Evolutionary conservation across 1,284 basidiomycete genomes (phyloP), one percentile per base, ranked within the genome.

Genomic region (Baeospora myosura): DNA sequence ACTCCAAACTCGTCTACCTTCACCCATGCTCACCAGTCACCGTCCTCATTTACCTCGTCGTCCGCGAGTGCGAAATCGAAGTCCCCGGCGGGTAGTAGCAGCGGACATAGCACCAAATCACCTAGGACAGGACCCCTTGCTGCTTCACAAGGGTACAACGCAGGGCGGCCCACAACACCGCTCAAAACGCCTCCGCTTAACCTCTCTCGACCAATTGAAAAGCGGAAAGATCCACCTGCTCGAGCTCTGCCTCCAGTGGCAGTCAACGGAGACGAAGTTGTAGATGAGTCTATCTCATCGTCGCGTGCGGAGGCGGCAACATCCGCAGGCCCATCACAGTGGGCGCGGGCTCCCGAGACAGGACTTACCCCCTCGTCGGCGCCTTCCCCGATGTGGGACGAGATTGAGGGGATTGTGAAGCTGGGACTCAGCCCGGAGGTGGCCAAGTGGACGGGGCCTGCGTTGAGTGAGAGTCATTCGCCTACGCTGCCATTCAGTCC

Each of bases 401-500:
- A 65, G 49, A 56, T 66, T 28, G 56, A 62, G 50, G 58, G 55
- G 11, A 55, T 59, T 48, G 52, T 60, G 36, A n/a, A n/a, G n/a
- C 37, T 44, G 3, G 44, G 33, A 38, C 43, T 25, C 35, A 44
- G 46, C 14, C 42, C 51, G 17, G 40, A 30, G n/a, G 23, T 24
- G 5, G 44, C 43, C 31, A n/a, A n/a, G n/a, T n/a, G n/a, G n/a
- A 48, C 55, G 22, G 57, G 56, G n/a, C 62, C 63, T 16, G 61
- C 61, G 3, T 38, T 66, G 11, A 62, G 54, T 17, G 65, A 62
- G 39, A 56, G 49, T 14, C 53, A 53, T 29, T 68, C 66, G 2
- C 63, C 69, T 2, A 63, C 55, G 3, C 35, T 67, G 29, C 66
- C 66, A 8, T 41, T 57, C 18, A 61, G 55, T 40, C 63, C 63